Evolutionary conservation across 2,329 filamentous ascomycete genomes (phyloP).

Genomic region (Periconia sp.): DNA sequence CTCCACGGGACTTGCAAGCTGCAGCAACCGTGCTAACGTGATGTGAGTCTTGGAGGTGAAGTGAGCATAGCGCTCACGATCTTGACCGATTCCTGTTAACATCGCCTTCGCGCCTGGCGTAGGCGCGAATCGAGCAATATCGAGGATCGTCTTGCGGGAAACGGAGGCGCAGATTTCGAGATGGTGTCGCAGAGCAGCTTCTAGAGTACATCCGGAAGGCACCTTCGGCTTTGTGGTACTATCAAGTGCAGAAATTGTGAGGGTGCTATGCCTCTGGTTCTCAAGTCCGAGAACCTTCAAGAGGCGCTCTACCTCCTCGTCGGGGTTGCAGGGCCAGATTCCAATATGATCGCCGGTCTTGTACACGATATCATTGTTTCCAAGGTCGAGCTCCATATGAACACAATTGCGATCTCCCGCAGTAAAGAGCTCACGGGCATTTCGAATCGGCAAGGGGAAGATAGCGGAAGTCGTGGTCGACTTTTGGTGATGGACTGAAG

Average conservation of each 20-base stretch:
- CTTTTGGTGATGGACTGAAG: conserved; percentile 36
- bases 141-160: conserved; percentile 46
- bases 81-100: conserved; percentile 36
- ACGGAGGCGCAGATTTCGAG: conserved; percentile 55
- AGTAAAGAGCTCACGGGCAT: conserved; percentile 43
- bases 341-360: conserved; percentile 53
- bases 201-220: conserved; percentile 49
- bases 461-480: conserved; percentile 39
- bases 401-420: conserved; percentile 47
- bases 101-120: conserved; percentile 34
- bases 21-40: conserved; percentile 47
- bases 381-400: conserved; percentile 50
- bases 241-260: conserved; percentile 38
- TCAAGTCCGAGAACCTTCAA: conserved; percentile 34
- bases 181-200: conserved; percentile 52
- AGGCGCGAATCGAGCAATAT: conserved; percentile 50
- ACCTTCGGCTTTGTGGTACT: conserved; percentile 40
- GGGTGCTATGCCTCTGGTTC: conserved; percentile 17
- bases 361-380: conserved; percentile 45
- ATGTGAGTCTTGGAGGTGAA: conserved; percentile 41
- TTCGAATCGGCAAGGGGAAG: conserved; percentile 37
- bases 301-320: conserved; percentile 44
- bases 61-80: conserved; percentile 42
- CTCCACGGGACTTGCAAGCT: conserved; percentile 28
- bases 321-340: conserved; percentile 50